Conservation (phyloP, 2,329 filamentous ascomycete genomes). For the Parascedosporium putredinis region DNA sequence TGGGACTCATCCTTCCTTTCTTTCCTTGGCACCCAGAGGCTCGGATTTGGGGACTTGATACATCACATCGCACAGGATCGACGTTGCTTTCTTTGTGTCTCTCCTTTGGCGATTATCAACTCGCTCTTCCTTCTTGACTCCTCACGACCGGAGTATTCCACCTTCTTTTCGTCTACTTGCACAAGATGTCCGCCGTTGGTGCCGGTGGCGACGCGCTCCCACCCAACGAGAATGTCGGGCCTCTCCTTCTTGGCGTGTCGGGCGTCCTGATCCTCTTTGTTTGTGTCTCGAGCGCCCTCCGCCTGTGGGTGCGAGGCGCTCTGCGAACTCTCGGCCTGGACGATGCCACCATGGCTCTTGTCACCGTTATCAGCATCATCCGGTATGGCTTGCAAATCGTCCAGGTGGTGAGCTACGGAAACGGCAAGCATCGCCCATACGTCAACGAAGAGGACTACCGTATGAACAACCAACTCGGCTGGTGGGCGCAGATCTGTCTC, state of each 20-base stretch:
- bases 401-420: slow-evolving; percentile 21
- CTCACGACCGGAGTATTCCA: no score
- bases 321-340: slow-evolving; percentile 24
- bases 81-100: background rate
- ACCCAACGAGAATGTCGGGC: slow-evolving; percentile 23
- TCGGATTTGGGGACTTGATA: background rate
- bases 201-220: slow-evolving; percentile 17
- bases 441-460: slow-evolving; percentile 21
- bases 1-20: background rate
- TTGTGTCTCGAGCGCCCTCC: slow-evolving; percentile 21
- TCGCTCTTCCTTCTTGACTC: background rate
- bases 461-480: slow-evolving; percentile 26
- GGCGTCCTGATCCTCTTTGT: slow-evolving; percentile 21
- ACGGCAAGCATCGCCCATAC: slow-evolving; percentile 27
- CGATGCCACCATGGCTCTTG: slow-evolving; percentile 24
- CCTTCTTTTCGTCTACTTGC: background rate
- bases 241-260: slow-evolving; percentile 21
- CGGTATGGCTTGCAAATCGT: slow-evolving; percentile 23
- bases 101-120: background rate
- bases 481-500: slow-evolving; percentile 28
- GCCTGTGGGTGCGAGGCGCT: slow-evolving; percentile 20
- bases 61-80: background rate
- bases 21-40: background rate
- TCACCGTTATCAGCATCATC: slow-evolving; percentile 19
- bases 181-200: background rate